Evolutionary conservation across 23 red algal species (phyloP), one percentile per base, ranked within the genome.

Genomic region (Gracilaria domingensis): DNA sequence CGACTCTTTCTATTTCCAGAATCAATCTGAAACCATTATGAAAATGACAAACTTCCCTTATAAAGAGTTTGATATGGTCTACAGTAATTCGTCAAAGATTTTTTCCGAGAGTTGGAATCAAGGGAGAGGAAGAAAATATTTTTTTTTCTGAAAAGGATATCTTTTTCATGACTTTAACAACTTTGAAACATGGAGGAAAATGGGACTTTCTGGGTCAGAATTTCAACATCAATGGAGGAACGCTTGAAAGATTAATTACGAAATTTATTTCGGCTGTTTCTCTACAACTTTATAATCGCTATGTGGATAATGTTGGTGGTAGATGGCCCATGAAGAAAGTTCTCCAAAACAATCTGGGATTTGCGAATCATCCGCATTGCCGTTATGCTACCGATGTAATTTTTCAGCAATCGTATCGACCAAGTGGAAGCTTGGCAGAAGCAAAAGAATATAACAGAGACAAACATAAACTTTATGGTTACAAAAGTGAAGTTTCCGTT

Each of bases 381-480:
- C 82, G 58, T 2, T 86, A 86, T 56, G 82, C 82, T 2, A 86
- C 82, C 1, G 61, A 71, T 0, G 60, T 86, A 8, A 86, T 36
- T 5, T 86, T 73, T 2, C 82, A 86, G 42, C 58, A 86, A 0
- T 86, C 58, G 0, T 61, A 71, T 30, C 61, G 82, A 3, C 82
- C 82, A 24, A 28, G 25, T 28, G 61, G 60, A 37, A 86, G 47
- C 16, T n/a, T 86, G 8, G 37, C n/a, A 2, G 44, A 71, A 71
- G 65, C 13, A 0, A 86, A 86, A 40, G 71, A 69, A 0, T 71
- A 9, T 42, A 71, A 65, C 42, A 60, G 40, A 26, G 60, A 56
- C 12, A 70, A 71, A 47, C 82, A 86, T 18, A 71, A 86, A 50
- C 32, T 86, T 4, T 86, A 73, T 36, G 44, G 59, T 4, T 86